Percentiles rank a stretch among this genome's conserved stretches.
phyloP scores from a whole-genome alignment of 1,284 basidiomycete genomes.

The Irpex sp. region DNA sequence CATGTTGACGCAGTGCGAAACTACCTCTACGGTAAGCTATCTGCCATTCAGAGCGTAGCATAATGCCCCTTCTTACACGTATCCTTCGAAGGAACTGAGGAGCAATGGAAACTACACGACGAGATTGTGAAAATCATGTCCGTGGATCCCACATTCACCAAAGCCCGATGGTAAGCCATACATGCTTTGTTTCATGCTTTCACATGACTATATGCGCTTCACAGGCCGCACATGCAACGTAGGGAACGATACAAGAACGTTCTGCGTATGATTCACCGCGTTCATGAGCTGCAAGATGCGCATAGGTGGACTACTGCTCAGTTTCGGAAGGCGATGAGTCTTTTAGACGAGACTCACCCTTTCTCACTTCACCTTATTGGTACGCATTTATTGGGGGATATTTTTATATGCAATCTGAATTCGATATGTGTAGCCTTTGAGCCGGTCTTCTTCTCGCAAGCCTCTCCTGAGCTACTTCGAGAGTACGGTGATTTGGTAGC shows the following conservation, averaged over 20 bases:
- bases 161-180: conserved; percentile 43
- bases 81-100: conserved; percentile 37
- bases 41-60: no score
- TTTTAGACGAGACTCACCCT: conserved; percentile 51
- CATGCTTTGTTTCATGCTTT: background rate
- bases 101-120: conserved; percentile 45
- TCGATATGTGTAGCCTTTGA: conserved; percentile 44
- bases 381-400: conserved; percentile 23
- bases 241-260: conserved; percentile 47
- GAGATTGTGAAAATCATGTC: conserved; percentile 48
- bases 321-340: conserved; percentile 36
- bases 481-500: conserved; percentile 48
- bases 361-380: conserved; percentile 55
- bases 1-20: background rate
- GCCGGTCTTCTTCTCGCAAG: conserved; percentile 64
- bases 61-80: no score
- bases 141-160: conserved; percentile 63
- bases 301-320: conserved; percentile 53
- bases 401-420: conserved; percentile 2
- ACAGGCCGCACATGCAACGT: conserved; percentile 50
- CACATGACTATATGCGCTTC: background rate
- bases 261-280: conserved; percentile 46
- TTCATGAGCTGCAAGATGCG: conserved; percentile 52
- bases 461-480: conserved; percentile 42
- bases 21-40: background rate